phyloP scores from a whole-genome alignment of 805 yeast genomes.

The Hagleromyces aurorensis region DNA sequence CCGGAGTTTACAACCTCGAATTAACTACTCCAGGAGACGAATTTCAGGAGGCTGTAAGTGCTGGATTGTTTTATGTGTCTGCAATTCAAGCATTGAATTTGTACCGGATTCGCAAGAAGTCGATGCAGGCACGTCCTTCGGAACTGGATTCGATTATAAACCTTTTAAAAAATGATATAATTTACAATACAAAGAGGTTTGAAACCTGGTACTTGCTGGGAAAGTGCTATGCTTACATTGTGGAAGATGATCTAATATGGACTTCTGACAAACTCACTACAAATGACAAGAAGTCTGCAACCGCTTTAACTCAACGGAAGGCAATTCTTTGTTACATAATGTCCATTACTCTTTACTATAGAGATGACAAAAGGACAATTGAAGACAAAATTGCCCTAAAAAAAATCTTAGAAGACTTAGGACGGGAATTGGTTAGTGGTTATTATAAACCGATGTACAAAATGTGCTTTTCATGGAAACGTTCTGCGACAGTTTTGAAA shows the following conservation, averaged over 20 bases:
- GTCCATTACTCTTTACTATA: slow-evolving; percentile 36
- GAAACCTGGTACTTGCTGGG: slow-evolving; percentile 88
- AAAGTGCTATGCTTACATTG: slow-evolving; percentile 66
- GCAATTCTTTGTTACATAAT: slow-evolving; percentile 66
- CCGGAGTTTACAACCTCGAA: slow-evolving; percentile 38
- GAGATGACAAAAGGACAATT: neutral
- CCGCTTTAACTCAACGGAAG: slow-evolving; percentile 60
- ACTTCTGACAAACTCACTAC: slow-evolving; percentile 73
- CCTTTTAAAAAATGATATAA: slow-evolving; percentile 57
- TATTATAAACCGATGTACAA: slow-evolving; percentile 57
- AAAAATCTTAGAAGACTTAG: slow-evolving; percentile 19
- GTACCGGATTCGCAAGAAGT: slow-evolving; percentile 55
- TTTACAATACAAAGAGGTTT: slow-evolving; percentile 55
- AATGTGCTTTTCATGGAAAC: slow-evolving; percentile 39
- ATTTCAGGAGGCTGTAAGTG: slow-evolving; percentile 47
- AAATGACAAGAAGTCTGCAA: slow-evolving; percentile 48
- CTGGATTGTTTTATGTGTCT: slow-evolving; percentile 46
- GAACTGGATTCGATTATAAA: slow-evolving; percentile 70
- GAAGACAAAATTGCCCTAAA: slow-evolving; percentile 16
- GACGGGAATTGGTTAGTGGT: slow-evolving; percentile 39
- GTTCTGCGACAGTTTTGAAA: slow-evolving; percentile 10
- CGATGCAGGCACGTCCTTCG: slow-evolving; percentile 72
- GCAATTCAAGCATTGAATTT: slow-evolving; percentile 27
- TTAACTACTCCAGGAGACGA: slow-evolving; percentile 29
- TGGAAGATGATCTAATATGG: slow-evolving; percentile 90